Evolutionary conservation across 2,329 filamentous ascomycete species (phyloP), one percentile per base, ranked within the genome.

Genomic region (Periconia sp.): DNA sequence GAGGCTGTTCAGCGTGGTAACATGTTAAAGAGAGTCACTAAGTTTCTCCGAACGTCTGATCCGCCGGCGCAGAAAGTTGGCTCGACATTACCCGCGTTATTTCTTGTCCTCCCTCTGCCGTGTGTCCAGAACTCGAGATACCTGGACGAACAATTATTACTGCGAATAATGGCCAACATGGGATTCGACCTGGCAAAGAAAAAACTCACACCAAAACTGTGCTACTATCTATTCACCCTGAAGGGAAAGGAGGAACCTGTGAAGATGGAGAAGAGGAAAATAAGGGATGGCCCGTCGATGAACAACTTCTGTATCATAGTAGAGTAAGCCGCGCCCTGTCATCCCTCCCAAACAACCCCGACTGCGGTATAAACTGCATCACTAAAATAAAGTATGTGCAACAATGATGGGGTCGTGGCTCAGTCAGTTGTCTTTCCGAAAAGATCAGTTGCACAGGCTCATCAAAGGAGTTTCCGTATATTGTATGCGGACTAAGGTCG

Each of bases 51-150:
- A 14, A 50, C 11, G 13, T 64, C 45, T 8, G 52, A n/a, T 19
- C 18, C 44, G n/a, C n/a, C 44, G 20, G 14, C 48, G 8, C 61
- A 48, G 1, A 23, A n/a, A 8, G 11, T 30, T 8, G 45, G 37
- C 11, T 31, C 41, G 10, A 42, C 67, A 23, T 70, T 74, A 45
- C 90, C 90, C 1, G 85, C 83, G 41, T 76, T 99, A 9, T 99
- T 99, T 71, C 77, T 99, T 30, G 94, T 99, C 10, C 78, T 99
- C 2, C 94, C 94, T 2, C 85, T 90, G 31, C 89, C 93, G 18
- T 99, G 94, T 67, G 81, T 97, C 47, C 82, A 84, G 19, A 99
- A 99, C 70, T 97, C 92, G 15, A 85, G 94, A 47, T 99, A 99
- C 70, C 84, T 96, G 68, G 87, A 91, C 51, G 86, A 92, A 57